Evolutionary conservation across 106 monocot genomes (phyloP), one percentile per base, ranked within the genome.

Genomic region (Allium cepa): DNA sequence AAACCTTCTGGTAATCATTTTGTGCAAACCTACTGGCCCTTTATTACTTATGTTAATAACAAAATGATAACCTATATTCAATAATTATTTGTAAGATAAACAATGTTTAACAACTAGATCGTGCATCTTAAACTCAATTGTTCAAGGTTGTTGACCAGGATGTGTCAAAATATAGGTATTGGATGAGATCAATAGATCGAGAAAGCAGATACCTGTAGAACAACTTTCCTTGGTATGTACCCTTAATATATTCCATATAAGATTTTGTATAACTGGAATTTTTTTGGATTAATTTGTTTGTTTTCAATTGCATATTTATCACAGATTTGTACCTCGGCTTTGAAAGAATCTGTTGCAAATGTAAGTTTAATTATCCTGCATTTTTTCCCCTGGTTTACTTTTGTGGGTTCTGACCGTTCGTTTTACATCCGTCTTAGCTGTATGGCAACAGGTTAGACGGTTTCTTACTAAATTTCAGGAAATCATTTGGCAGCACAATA

Each of bases 401-500:
- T 58, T 72, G n/a, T 17, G n/a, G 7, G 55, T 50, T 46, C 17
- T 59, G 26, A 11, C 55, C 47, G 1, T 53, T 65, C 2, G 15
- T 46, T 17, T 22, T 62, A 9, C 48, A 55, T 46, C 50, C 28
- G 14, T 50, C 52, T 7, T n/a, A 96, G 95, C 83, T 86, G 49
- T 81, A 84, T 84, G 96, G 96, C 6, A 59, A 82, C 13, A 86
- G 72, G 53, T 87, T 80, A 48, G 84, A 89, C 13, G 64, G 28
- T 75, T 97, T 97, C 74, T 52, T 89, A 76, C 73, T 71, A 69
- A 97, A 88, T 64, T 92, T 97, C 52, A 82, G 89, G 58, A 97
- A 83, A 71, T 86, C 96, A 78, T 97, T 97, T 77, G 60, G 70
- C 52, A 92, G 86, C 81, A 92, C 96, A 60, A 57, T 97, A 68